Conservation (phyloP, 2,329 filamentous ascomycete species). For the Cordyceps cateniannulata region DNA sequence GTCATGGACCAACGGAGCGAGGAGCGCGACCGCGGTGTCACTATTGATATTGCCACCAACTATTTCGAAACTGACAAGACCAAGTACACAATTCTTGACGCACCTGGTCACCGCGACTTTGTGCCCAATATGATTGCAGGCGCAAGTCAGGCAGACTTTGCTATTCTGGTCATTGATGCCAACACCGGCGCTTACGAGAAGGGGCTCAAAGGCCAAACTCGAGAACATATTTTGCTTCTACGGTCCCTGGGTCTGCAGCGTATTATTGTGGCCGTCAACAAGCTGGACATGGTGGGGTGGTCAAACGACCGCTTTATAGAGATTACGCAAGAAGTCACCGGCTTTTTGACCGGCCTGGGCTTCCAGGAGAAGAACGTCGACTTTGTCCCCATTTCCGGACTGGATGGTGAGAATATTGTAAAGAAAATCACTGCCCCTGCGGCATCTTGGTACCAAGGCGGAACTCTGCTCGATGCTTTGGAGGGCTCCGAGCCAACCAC, state of each 20-base stretch:
- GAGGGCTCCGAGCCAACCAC: constrained; percentile 72
- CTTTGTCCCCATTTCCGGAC: constrained; percentile 84
- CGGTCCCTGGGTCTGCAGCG: constrained; percentile 86
- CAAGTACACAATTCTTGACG: constrained; percentile 88
- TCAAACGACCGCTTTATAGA: constrained; percentile 75
- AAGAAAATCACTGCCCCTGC: constrained; percentile 46
- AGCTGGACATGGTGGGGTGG: constrained; percentile 85
- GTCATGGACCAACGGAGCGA: constrained; percentile 89
- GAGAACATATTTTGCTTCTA: constrained; percentile 84
- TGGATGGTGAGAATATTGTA: constrained; percentile 82
- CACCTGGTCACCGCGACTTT: constrained; percentile 90
- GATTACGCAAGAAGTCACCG: constrained; percentile 74
- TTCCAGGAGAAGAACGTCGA: constrained; percentile 76
- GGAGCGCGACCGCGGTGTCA: constrained; percentile 83
- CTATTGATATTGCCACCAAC: constrained; percentile 93
- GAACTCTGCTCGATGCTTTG: constrained; percentile 74
- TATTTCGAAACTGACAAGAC: constrained; percentile 86
- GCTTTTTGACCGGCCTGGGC: constrained; percentile 75
- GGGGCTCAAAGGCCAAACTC: constrained; percentile 86
- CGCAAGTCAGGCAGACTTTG: constrained; percentile 91
- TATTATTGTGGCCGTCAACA: constrained; percentile 89
- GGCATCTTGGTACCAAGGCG: constrained; percentile 72
- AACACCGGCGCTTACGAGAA: constrained; percentile 88
- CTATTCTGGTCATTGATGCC: constrained; percentile 88
- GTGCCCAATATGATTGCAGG: constrained; percentile 99